Evolutionary conservation across 306 rosid species (phyloP).

Genomic region (Castanea crenata): DNA sequence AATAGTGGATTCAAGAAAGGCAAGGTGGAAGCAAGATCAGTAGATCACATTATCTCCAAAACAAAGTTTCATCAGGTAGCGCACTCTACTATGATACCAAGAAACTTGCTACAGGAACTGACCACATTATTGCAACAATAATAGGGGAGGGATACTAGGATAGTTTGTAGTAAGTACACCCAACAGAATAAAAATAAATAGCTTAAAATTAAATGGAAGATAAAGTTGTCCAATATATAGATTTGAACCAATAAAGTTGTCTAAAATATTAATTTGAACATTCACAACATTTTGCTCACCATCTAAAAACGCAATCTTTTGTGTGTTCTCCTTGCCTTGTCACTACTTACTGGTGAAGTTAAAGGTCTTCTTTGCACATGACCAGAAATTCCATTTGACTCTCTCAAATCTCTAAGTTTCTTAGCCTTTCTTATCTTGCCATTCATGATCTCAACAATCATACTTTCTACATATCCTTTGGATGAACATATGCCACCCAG

Average conservation of each 20-base stretch:
- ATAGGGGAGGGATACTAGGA: neutral
- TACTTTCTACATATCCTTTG: neutral
- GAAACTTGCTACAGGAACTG: slow-evolving; percentile 5
- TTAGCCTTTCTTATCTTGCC: neutral
- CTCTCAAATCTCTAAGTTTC: too few relatives aligned
- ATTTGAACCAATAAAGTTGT: too few relatives aligned
- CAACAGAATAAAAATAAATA: neutral
- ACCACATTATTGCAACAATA: neutral
- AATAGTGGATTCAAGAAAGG: neutral
- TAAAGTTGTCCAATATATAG: neutral
- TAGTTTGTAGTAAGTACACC: neutral
- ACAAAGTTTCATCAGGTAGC: slow-evolving; percentile 8
- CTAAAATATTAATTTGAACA: neutral
- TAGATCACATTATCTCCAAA: neutral
- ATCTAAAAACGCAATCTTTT: neutral
- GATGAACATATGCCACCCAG: neutral
- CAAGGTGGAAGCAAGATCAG: neutral
- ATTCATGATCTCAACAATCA: neutral
- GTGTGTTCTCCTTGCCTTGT: neutral
- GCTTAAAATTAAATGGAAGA: neutral
- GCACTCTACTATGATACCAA: slow-evolving; percentile 9
- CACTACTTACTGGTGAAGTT: neutral
- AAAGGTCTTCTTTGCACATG: neutral
- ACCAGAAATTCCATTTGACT: neutral
- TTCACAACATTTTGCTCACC: neutral